Conservation (phyloP, 352 stramenopile species). For the Pythium oligandrum region DNA sequence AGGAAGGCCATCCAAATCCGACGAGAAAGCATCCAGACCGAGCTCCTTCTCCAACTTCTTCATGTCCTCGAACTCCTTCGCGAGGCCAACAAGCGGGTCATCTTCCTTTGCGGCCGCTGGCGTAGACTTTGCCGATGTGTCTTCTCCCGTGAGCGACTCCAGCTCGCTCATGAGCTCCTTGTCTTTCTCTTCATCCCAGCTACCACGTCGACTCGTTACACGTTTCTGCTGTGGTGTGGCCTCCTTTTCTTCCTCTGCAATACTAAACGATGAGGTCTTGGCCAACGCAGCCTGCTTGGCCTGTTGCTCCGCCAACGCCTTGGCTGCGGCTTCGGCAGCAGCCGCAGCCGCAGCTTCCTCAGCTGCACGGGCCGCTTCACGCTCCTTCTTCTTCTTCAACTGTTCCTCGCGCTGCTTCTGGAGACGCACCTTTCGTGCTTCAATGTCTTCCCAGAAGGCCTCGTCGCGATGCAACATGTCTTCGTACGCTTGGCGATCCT, state of each 20-base stretch:
- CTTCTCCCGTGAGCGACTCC: constrained; percentile 55
- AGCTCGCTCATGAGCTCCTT: constrained; percentile 84
- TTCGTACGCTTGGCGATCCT: constrained; percentile 83
- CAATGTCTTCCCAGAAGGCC: constrained; percentile 84
- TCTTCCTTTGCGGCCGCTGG: constrained; percentile 15
- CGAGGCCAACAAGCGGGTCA: constrained; percentile 40
- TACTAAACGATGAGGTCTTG: constrained; percentile 55
- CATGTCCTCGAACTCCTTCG: constrained; percentile 78
- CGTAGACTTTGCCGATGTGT: no score
- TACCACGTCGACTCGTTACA: constrained; percentile 49
- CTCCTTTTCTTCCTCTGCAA: constrained; percentile 63
- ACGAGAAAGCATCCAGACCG: constrained; percentile 58
- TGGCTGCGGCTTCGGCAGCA: constrained; percentile 22
- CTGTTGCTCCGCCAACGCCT: constrained; percentile 27
- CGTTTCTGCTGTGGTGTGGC: constrained; percentile 20
- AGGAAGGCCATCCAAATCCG: constrained; percentile 32
- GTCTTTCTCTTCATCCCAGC: constrained; percentile 84
- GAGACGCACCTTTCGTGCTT: constrained; percentile 65
- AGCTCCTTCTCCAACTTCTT: constrained; percentile 81
- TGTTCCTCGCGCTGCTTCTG: constrained; percentile 73
- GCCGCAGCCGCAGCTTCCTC: constrained; percentile 28
- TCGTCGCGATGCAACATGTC: constrained; percentile 86
- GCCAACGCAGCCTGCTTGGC: constrained; percentile 21
- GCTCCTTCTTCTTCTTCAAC: constrained; percentile 50
- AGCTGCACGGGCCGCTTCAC: constrained; percentile 41